phyloP scores from a whole-genome alignment of 768 basidiomycete genomes.

The Lactarius evosmus region DNA sequence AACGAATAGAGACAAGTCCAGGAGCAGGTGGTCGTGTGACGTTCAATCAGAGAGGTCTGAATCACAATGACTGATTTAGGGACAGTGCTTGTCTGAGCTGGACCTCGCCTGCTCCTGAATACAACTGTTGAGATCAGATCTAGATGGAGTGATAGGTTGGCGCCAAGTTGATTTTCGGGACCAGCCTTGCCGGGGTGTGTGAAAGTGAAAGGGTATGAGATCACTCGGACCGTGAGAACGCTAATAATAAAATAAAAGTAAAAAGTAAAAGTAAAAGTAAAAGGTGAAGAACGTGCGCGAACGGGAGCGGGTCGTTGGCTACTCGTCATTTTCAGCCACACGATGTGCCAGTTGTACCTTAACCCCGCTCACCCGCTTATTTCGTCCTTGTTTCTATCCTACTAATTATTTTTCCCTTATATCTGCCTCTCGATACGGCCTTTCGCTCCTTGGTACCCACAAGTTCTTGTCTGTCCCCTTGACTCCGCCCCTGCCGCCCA shows the following conservation, averaged over 20 bases:
- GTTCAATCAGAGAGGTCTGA: neutral
- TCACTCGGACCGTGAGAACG: neutral
- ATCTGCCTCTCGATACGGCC: neutral
- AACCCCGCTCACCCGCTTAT: neutral
- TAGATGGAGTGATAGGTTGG: constrained; percentile 6
- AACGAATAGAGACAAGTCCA: constrained; percentile 55
- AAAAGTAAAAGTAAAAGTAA: neutral
- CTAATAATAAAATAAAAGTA: neutral
- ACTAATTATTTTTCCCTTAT: neutral
- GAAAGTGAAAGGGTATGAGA: neutral
- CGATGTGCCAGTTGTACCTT: constrained; percentile 29
- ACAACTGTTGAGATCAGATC: constrained; percentile 1
- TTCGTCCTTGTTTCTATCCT: constrained; percentile 3
- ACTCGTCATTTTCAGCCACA: constrained; percentile 40
- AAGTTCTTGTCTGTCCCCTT: neutral
- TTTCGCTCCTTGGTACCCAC: neutral
- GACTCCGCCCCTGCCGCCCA: neutral
- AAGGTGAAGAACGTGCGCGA: constrained; percentile 41
- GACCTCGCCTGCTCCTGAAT: constrained; percentile 2
- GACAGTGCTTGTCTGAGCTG: constrained; percentile 3
- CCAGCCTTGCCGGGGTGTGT: neutral
- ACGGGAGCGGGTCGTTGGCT: constrained; percentile 32
- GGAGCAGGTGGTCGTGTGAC: constrained; percentile 25
- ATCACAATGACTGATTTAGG: constrained; percentile 16
- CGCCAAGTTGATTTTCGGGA: no score